A percentile compares a stretch with the other conserved stretches of the same genome.
phyloP scores from a whole-genome alignment of 805 yeast genomes.

The Debaryomyces tyrocola region DNA sequence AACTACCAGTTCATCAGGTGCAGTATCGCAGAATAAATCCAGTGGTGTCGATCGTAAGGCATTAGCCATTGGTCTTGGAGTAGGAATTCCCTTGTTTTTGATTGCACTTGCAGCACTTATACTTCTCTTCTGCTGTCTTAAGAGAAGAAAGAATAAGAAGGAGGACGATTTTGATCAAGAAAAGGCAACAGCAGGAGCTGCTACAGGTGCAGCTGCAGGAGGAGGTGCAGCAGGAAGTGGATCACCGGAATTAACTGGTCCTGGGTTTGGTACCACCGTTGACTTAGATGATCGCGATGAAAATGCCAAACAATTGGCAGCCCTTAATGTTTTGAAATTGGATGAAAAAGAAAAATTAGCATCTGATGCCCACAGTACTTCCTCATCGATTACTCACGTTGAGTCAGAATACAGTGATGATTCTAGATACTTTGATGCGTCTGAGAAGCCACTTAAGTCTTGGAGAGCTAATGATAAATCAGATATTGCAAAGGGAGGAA shows the following conservation, averaged over 20 bases:
- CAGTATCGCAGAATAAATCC: slow-evolving; percentile 6
- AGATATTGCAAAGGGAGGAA: slow-evolving; percentile 20
- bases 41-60: slow-evolving; percentile 40
- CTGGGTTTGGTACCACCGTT: slow-evolving; percentile 34
- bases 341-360: slow-evolving; percentile 37
- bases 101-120: slow-evolving; percentile 49
- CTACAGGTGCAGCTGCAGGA: slow-evolving; percentile 24
- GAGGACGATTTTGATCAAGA: slow-evolving; percentile 9
- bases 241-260: slow-evolving; percentile 24
- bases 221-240: slow-evolving; percentile 8
- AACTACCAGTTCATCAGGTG: slow-evolving; percentile 21
- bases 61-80: slow-evolving; percentile 88
- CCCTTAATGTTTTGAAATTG: slow-evolving; percentile 51
- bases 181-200: slow-evolving; percentile 19
- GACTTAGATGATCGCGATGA: slow-evolving; percentile 26
- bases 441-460: slow-evolving; percentile 40
- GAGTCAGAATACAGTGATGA: slow-evolving; percentile 31
- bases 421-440: slow-evolving; percentile 31
- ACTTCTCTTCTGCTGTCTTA: slow-evolving; percentile 54
- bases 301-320: slow-evolving; percentile 43
- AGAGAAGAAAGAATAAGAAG: slow-evolving; percentile 27
- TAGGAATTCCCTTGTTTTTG: slow-evolving; percentile 68
- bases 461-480: slow-evolving; percentile 43
- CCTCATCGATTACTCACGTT: slow-evolving; percentile 56
- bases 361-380: slow-evolving; percentile 30